Percentiles rank a stretch among this genome's conserved stretches.
phyloP scores from a whole-genome alignment of 225 moss, liverwort and hornwort species.

The Polytrichum commune region DNA sequence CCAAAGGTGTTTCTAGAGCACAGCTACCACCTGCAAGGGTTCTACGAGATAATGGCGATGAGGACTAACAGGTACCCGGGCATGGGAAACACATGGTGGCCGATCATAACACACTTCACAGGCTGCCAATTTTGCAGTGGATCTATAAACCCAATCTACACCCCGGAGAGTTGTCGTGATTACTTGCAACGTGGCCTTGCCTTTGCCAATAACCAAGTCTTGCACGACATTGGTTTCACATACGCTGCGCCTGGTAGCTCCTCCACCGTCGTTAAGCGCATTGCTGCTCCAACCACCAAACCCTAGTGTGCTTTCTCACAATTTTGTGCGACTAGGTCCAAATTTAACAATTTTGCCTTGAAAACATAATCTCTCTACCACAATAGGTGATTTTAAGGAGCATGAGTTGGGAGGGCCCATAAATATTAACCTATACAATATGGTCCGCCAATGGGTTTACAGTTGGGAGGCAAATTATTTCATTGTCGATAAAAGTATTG shows the following conservation, averaged over 20 bases:
- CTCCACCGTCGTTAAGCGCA: background rate
- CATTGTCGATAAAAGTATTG: too few relatives aligned
- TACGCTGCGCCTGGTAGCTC: conserved; percentile 28
- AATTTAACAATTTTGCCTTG: too few relatives aligned
- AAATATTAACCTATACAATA: too few relatives aligned
- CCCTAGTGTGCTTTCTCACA: too few relatives aligned
- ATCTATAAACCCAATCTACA: conserved; percentile 24
- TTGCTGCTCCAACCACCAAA: too few relatives aligned
- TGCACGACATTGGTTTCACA: conserved; percentile 39
- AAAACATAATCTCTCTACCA: too few relatives aligned
- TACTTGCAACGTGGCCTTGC: conserved; percentile 54
- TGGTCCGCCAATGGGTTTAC: too few relatives aligned
- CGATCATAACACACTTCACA: conserved; percentile 60
- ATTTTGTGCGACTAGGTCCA: too few relatives aligned
- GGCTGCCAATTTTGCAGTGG: conserved; percentile 62
- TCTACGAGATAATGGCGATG: conserved; percentile 48
- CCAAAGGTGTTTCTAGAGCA: conserved; percentile 46
- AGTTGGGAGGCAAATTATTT: too few relatives aligned
- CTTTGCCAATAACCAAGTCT: conserved; percentile 55
- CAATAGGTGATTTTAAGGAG: too few relatives aligned
- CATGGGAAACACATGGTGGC: conserved; percentile 45
- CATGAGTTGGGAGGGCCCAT: too few relatives aligned
- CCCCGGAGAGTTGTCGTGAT: conserved; percentile 30
- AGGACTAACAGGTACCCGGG: conserved; percentile 31
- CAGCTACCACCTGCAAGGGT: conserved; percentile 53